Base-by-base conservation (phyloP, 2,329 filamentous ascomycete species). In the Phialophora verrucosa region DNA sequence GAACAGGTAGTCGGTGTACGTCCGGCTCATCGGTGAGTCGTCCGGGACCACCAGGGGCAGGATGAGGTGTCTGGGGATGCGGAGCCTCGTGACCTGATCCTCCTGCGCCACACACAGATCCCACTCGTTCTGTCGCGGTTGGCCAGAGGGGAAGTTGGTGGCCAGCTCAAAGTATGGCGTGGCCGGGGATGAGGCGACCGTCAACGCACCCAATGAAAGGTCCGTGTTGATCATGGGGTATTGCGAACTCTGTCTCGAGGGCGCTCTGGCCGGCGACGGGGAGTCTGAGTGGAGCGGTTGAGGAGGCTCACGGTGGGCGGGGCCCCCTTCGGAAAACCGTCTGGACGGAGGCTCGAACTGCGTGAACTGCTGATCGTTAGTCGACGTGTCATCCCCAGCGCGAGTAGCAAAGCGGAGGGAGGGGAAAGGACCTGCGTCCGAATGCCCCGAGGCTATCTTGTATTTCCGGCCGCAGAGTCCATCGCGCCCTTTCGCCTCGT, bases 1-100 rank as follows among this genome's bases (percentile, higher is more conserved):
- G 42, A 66, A 51, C 53, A 70, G 23, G 32, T 70, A 70, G 42
- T 70, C 54, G 3, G 63, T 61, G 29, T 70, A 70, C 17, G 63
- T 68, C 17, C 65, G 65, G 61, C 68, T 68, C 63, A 70, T 63
- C 12, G 59, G 61, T 3, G 68, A 70, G 44, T 68, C 63, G 49
- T 70, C 68, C 11, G 60, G 58, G 12, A 70, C 49, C 17, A 64
- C 59, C 31, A 70, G 29, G 3, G 68, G 68, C 11, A 68, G 59
- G 38, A 70, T 56, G 7, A 70, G 68, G 44, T 70, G 68, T 29
- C 62, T 12, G 6, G 68, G 68, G 12, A 68, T 56, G 2, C 68
- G 59, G 44, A 68, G 66, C 27, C 61, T 56, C 11, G 57, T 66
- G 29, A 60, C 20, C 27, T 57, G 63, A 14, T 64, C 44, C 29